Evolutionary conservation across 164 flowering plant species (phyloP).

Genomic region (Berberis thunbergii): DNA sequence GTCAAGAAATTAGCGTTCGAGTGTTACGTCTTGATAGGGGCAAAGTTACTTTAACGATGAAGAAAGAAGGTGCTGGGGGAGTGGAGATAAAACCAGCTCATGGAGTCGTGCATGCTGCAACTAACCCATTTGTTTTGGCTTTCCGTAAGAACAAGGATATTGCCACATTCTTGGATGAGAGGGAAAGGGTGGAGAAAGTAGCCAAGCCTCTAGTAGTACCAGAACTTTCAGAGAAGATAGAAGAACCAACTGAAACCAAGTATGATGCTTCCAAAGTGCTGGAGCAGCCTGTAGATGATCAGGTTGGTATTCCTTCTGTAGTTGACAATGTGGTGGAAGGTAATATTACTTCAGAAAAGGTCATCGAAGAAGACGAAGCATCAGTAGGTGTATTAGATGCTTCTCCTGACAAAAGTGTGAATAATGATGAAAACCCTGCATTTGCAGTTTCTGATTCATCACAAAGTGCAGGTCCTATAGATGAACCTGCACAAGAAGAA

Average conservation of each 20-base stretch:
- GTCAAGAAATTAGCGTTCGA: slow-evolving; percentile 75
- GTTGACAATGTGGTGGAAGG: slow-evolving; percentile 17
- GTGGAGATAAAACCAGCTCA: slow-evolving; percentile 25
- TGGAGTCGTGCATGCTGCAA: slow-evolving; percentile 56
- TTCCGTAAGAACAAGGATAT: slow-evolving; percentile 74
- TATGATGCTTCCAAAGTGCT: not conserved
- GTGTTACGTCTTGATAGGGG: slow-evolving; percentile 73
- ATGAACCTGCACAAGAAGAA: slow-evolving; percentile 15
- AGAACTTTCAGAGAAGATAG: not conserved
- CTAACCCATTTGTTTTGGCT: slow-evolving; percentile 86
- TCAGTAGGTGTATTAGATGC: not conserved
- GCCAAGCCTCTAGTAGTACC: not conserved
- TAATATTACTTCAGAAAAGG: slow-evolving; percentile 13
- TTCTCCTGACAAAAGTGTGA: slow-evolving; percentile 2
- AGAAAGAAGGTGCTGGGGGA: slow-evolving; percentile 49
- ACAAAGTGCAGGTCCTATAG: slow-evolving; percentile 9
- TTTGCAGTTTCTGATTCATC: slow-evolving; percentile 12
- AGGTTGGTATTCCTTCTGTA: slow-evolving; percentile 13
- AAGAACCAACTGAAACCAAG: not conserved
- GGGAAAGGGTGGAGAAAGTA: slow-evolving; percentile 31
- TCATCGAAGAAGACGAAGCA: slow-evolving; percentile 10
- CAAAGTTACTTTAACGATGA: slow-evolving; percentile 79
- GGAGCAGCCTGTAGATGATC: not conserved
- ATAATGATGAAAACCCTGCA: slow-evolving; percentile 10
- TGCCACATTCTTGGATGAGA: slow-evolving; percentile 69